A percentile compares a stretch with the other conserved stretches of the same genome.
Evolutionary conservation across 2,329 filamentous ascomycete species (phyloP).

Genomic region (Aspergillus sp.): DNA sequence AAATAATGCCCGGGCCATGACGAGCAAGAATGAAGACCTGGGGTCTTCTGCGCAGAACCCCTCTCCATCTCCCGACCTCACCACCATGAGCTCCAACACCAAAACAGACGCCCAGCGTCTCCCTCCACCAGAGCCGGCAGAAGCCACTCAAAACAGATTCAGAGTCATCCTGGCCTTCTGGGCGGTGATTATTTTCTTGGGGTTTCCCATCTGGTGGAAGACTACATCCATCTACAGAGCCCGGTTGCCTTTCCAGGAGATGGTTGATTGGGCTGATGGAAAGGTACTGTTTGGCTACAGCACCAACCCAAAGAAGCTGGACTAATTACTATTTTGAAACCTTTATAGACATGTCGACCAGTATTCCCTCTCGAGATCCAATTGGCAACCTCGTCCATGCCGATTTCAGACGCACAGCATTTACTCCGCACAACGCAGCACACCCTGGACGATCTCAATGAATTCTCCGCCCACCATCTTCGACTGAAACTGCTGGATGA

Average conservation of each 20-base stretch:
- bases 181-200: conserved; percentile 75
- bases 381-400: conserved; percentile 64
- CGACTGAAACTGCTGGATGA: conserved; percentile 59
- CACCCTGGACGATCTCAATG: conserved; percentile 78
- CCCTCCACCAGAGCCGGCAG: conserved; percentile 73
- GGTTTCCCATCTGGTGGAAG: conserved; percentile 91
- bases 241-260: conserved; percentile 72
- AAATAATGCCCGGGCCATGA: conserved; percentile 34
- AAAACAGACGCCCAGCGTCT: conserved; percentile 29
- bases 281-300: conserved; percentile 52
- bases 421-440: conserved; percentile 79
- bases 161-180: conserved; percentile 84
- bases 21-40: conserved; percentile 26
- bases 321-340: too few relatives aligned
- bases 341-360: conserved; percentile 70
- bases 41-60: conserved; percentile 19
- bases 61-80: conserved; percentile 5
- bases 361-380: conserved; percentile 83
- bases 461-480: conserved; percentile 79
- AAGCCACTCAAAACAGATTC: conserved; percentile 65
- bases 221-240: conserved; percentile 92
- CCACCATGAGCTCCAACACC: conserved; percentile 20
- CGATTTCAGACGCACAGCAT: conserved; percentile 63
- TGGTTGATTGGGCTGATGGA: conserved; percentile 89
- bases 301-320: neutral